phyloP scores from a whole-genome alignment of 768 basidiomycete genomes.

The Suillus hirtellus region DNA sequence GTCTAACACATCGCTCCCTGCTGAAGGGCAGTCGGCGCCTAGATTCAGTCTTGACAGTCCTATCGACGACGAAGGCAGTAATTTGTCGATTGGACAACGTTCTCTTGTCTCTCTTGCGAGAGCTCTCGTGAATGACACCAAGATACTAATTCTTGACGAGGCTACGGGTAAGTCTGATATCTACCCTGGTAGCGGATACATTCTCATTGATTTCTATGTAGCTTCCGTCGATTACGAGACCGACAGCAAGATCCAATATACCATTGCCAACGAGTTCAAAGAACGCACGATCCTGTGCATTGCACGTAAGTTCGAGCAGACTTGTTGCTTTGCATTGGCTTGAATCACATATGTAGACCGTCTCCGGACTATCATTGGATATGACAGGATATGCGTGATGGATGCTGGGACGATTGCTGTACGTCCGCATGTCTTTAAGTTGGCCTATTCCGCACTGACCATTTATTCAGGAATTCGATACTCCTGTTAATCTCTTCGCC shows the following conservation, averaged over 20 bases:
- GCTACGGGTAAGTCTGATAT: constrained; percentile 41
- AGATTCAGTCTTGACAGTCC: constrained; percentile 75
- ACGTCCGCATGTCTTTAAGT: constrained; percentile 26
- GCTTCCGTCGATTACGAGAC: constrained; percentile 91
- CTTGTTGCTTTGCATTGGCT: neutral
- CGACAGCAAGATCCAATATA: constrained; percentile 88
- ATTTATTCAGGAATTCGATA: constrained; percentile 69
- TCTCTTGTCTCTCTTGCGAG: constrained; percentile 78
- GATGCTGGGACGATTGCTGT: constrained; percentile 77
- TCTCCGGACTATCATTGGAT: constrained; percentile 81
- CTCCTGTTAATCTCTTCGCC: constrained; percentile 65
- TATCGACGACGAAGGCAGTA: constrained; percentile 85
- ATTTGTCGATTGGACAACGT: constrained; percentile 60
- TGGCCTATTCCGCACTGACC: neutral
- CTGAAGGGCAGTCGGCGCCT: constrained; percentile 38
- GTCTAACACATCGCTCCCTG: constrained; percentile 27
- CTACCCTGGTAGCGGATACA: neutral
- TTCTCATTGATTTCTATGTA: constrained; percentile 20
- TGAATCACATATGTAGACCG: constrained; percentile 53
- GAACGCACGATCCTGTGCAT: constrained; percentile 88
- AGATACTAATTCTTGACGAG: constrained; percentile 71
- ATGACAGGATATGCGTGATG: constrained; percentile 88
- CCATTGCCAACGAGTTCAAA: constrained; percentile 80
- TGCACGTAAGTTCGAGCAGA: constrained; percentile 56
- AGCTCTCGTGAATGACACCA: constrained; percentile 83